These are phyloP conservation scores for Asterella californica DNA, from an alignment of 225 moss, liverwort and hornwort genomes.

Conservation along the genomic window DNA sequence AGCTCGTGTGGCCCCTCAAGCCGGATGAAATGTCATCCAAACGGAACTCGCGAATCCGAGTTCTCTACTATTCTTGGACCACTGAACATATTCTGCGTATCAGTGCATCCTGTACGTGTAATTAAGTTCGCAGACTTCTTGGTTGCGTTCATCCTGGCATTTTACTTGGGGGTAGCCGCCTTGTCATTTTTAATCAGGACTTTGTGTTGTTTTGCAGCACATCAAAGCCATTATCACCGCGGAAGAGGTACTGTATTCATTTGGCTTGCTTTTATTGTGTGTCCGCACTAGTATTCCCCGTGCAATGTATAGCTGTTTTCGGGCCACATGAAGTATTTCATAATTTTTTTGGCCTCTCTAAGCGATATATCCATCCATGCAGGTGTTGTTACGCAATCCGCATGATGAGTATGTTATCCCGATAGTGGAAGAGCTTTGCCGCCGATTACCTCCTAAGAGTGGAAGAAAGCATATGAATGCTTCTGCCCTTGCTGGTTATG, in stretches of 20 bases:
- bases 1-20: no score
- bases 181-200: neutral
- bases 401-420: conserved; percentile 79
- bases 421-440: conserved; percentile 81
- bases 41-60: neutral
- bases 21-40: no score
- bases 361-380: conserved; percentile 25
- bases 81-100: neutral
- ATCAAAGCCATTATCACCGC: conserved; percentile 99
- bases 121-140: neutral
- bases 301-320: neutral
- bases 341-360: neutral
- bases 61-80: neutral
- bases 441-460: conserved; percentile 59
- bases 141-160: neutral
- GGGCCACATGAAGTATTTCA: neutral
- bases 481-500: conserved; percentile 32
- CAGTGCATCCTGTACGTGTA: neutral
- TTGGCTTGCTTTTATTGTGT: neutral
- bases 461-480: conserved; percentile 35
- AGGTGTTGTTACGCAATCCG: conserved; percentile 94
- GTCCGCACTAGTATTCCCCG: neutral
- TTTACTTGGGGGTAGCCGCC: neutral
- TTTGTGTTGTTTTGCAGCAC: conserved; percentile 48
- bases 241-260: conserved; percentile 63